Evolutionary conservation across 441 rosid species (phyloP), one percentile per base, ranked within the genome.

Genomic region (Daphne laureola): DNA sequence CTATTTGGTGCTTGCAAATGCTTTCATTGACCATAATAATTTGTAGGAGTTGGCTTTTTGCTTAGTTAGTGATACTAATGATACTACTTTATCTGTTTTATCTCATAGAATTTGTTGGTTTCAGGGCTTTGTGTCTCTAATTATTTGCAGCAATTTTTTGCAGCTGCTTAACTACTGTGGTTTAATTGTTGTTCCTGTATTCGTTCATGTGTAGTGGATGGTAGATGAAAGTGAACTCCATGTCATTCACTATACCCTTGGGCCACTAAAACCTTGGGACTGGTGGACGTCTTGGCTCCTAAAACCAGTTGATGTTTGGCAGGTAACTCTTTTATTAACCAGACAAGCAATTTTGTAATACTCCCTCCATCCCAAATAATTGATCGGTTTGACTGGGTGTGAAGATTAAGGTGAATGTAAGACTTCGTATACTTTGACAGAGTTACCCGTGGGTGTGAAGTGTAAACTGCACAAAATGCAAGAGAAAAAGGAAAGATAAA

Each of bases 261-360:
- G 98, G 15, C 96, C 96, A 51, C 86, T 89, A 48, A 89, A 93
- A 63, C 97, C 98, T 56, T 93, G 98, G 98, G 98, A 89, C 64
- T 93, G 98, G 96, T 89, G 95, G 92, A 93, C 98, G 45, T 89
- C 97, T 9, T 93, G 98, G 98, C 87, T 93, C 35, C 74, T 93
- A 57, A 89, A 89, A 75, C 98, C 96, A 45, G 97, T 93, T 60
- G 95, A 87, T 67, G 89, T 85, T 40, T 93, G 98, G 98, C 98
- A 93, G 83, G 97, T 93, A 81, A 17, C 44, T 42, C 8, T 18
- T 59, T 50, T 64, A 45, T 49, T 52, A 55, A 38, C 52, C 31
- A 11, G 41, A 41, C 26, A 2, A 49, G 43, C 27, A 50, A 43
- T 44, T 35, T 9, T 21, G 3, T 21, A 21, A 21, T 21, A 21